phyloP scores from a whole-genome alignment of 2,329 filamentous ascomycete genomes.

The Aspergillus fijiensis region DNA sequence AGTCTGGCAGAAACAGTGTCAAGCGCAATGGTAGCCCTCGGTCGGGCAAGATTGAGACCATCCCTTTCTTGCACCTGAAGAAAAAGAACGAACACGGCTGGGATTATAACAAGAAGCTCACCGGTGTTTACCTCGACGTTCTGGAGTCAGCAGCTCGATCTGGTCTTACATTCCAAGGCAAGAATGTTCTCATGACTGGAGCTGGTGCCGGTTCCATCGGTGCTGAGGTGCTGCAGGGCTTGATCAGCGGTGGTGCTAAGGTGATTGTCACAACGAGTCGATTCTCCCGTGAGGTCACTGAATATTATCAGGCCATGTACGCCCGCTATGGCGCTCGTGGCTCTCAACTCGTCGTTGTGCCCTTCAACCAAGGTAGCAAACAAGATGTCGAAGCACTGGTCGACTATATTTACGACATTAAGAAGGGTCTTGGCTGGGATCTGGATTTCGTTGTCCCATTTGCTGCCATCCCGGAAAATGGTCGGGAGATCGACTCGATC shows the following conservation, averaged over 20 bases:
- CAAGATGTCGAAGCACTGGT: slow-evolving; percentile 93
- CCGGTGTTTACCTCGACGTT: slow-evolving; percentile 86
- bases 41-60: slow-evolving; percentile 88
- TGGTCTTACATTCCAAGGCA: slow-evolving; percentile 89
- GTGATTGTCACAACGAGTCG: slow-evolving; percentile 95
- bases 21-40: slow-evolving; percentile 59
- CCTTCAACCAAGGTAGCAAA: slow-evolving; percentile 98
- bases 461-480: slow-evolving; percentile 95
- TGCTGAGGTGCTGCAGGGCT: slow-evolving; percentile 90
- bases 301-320: slow-evolving; percentile 99
- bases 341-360: slow-evolving; percentile 94
- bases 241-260: slow-evolving; percentile 95
- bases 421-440: slow-evolving; percentile 97
- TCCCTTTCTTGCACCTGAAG: slow-evolving; percentile 96
- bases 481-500: slow-evolving; percentile 92
- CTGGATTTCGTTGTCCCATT: slow-evolving; percentile 95
- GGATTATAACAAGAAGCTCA: slow-evolving; percentile 99
- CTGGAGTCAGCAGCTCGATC: slow-evolving; percentile 82
- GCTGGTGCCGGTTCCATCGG: slow-evolving; percentile 97
- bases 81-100: slow-evolving; percentile 95
- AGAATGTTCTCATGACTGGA: slow-evolving; percentile 97
- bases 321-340: slow-evolving; percentile 88
- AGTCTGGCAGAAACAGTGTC: slow-evolving; percentile 53
- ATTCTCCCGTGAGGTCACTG: slow-evolving; percentile 94
- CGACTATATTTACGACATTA: slow-evolving; percentile 93